phyloP scores from a whole-genome alignment of 1,139 yeast genomes.

The Hyphopichia burtonii region DNA sequence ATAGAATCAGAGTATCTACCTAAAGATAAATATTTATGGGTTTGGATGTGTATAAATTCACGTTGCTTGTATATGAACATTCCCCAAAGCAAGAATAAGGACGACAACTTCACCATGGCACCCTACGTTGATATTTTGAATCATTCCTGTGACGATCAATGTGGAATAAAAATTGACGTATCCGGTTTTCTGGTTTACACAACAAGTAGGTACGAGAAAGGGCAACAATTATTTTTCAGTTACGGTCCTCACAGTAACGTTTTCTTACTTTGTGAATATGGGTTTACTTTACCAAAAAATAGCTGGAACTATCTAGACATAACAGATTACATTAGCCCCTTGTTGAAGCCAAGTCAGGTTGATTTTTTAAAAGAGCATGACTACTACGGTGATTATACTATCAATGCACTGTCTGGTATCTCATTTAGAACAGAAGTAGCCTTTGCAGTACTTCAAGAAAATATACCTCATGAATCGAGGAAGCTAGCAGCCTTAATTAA shows the following conservation, averaged over 20 bases:
- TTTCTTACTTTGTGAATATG: slow-evolving; percentile 81
- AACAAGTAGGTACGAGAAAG: slow-evolving; percentile 29
- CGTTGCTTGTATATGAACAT: slow-evolving; percentile 83
- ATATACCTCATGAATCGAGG: slow-evolving; percentile 30
- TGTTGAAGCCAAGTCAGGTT: slow-evolving; percentile 38
- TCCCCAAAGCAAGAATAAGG: slow-evolving; percentile 44
- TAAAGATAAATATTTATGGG: slow-evolving; percentile 48
- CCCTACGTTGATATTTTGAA: slow-evolving; percentile 89
- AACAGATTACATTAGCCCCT: slow-evolving; percentile 34
- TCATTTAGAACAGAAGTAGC: slow-evolving; percentile 81
- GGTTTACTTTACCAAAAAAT: slow-evolving; percentile 59
- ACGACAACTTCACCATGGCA: slow-evolving; percentile 83
- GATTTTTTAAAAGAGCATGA: slow-evolving; percentile 50
- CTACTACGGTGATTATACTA: slow-evolving; percentile 74
- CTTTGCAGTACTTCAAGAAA: slow-evolving; percentile 58
- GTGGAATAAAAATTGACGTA: slow-evolving; percentile 46
- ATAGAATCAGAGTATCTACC: slow-evolving; percentile 8
- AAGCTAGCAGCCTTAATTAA: slow-evolving; percentile 26
- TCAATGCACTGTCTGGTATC: slow-evolving; percentile 46
- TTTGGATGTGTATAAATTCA: slow-evolving; percentile 87
- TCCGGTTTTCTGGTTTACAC: slow-evolving; percentile 54
- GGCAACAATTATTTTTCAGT: slow-evolving; percentile 66
- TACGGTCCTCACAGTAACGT: slow-evolving; percentile 90
- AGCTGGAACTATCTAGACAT: slow-evolving; percentile 74
- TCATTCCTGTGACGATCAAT: slow-evolving; percentile 60